phyloP scores from a whole-genome alignment of 192 early-diverging fungal genomes.

The Backusella luteola region DNA sequence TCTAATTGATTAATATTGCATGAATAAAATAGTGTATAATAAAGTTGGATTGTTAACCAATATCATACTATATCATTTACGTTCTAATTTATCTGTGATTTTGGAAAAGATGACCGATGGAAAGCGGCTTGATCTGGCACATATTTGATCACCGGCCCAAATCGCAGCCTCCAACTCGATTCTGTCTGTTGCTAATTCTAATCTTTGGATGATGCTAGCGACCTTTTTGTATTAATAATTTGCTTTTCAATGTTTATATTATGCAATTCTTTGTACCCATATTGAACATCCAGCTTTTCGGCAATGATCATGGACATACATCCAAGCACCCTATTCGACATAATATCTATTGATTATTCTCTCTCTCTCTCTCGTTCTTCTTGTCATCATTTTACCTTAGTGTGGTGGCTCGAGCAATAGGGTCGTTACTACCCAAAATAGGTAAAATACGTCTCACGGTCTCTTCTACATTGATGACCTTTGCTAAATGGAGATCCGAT shows the following conservation, averaged over 20 bases:
- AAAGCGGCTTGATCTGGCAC: slow-evolving; percentile 42
- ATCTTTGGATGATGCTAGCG: slow-evolving; percentile 38
- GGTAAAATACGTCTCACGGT: slow-evolving; percentile 41
- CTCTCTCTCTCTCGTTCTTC: no score
- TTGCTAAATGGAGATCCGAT: slow-evolving; percentile 40
- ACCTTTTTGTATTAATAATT: not conserved
- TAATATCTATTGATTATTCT: not conserved
- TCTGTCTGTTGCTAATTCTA: slow-evolving; percentile 41
- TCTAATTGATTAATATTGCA: slow-evolving; percentile 12
- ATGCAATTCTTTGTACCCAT: slow-evolving; percentile 30
- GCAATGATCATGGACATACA: slow-evolving; percentile 43
- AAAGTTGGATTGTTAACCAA: not conserved
- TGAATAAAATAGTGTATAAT: not conserved
- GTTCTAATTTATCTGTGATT: slow-evolving; percentile 22
- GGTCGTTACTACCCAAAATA: slow-evolving; percentile 43
- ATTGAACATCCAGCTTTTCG: slow-evolving; percentile 46
- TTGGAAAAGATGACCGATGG: slow-evolving; percentile 43
- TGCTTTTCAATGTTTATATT: no score
- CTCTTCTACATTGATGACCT: slow-evolving; percentile 46
- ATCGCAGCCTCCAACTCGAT: slow-evolving; percentile 47
- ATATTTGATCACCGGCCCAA: slow-evolving; percentile 46
- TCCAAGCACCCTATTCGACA: slow-evolving; percentile 38
- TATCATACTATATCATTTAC: slow-evolving; percentile 11
- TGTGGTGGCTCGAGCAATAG: slow-evolving; percentile 44
- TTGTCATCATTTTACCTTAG: slow-evolving; percentile 33